phyloP scores from a whole-genome alignment of 2,329 filamentous ascomycete genomes.

The Aspergillus pseudoglaucus region DNA sequence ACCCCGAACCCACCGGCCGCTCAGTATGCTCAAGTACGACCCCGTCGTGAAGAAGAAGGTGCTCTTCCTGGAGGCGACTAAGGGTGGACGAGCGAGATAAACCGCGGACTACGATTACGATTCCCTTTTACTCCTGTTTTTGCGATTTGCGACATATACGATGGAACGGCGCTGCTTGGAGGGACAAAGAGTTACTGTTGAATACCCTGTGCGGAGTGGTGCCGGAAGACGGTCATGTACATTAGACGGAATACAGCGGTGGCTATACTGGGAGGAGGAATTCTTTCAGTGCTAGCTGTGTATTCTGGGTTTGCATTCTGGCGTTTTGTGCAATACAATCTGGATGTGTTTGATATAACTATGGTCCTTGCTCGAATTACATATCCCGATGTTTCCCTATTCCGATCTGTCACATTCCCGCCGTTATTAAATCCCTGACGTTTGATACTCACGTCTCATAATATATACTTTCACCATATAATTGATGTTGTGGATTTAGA shows the following conservation, averaged over 20 bases:
- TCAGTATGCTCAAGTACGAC: slow-evolving; percentile 99
- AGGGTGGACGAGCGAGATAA: slow-evolving; percentile 54
- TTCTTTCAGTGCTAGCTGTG: slow-evolving; percentile 8
- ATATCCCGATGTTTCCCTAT: background rate
- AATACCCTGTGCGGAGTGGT: background rate
- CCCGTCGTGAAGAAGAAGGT: slow-evolving; percentile 95
- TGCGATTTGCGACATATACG: slow-evolving; percentile 1
- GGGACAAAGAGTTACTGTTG: background rate
- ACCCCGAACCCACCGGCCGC: slow-evolving; percentile 69
- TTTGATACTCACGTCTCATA: background rate
- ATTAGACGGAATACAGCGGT: slow-evolving; percentile 14
- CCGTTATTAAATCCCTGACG: background rate
- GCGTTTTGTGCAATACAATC: slow-evolving; percentile 20
- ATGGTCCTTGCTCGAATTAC: background rate
- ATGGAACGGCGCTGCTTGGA: background rate
- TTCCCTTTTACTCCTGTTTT: slow-evolving; percentile 1
- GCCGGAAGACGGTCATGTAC: slow-evolving; percentile 11
- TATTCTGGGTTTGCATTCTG: slow-evolving; percentile 18
- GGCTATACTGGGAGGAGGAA: slow-evolving; percentile 2
- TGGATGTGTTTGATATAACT: slow-evolving; percentile 11
- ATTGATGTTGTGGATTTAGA: background rate
- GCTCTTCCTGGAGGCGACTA: slow-evolving; percentile 88
- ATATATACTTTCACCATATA: background rate
- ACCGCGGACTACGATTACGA: background rate
- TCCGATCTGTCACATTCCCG: background rate